Percentiles rank a stretch among this genome's conserved stretches.
Evolutionary conservation across 768 basidiomycete species (phyloP).

Genomic region (Suillus fuscotomentosus): DNA sequence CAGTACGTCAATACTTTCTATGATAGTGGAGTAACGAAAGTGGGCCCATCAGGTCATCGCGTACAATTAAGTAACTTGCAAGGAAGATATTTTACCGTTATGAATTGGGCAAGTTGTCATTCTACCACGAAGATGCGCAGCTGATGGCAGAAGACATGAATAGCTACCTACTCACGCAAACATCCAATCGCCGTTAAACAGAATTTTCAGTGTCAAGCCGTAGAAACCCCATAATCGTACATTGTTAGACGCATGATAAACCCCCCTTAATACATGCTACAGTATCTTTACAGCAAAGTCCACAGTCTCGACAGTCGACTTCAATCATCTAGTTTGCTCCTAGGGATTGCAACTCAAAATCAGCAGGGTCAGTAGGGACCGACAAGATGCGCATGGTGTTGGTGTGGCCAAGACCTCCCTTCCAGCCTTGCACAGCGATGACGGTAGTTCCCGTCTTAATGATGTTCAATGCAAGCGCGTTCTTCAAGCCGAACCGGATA

Average conservation of each 20-base stretch:
- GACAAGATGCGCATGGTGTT: slow-evolving; percentile 85
- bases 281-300: slow-evolving; percentile 2
- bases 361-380: slow-evolving; percentile 79
- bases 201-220: too few species aligned
- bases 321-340: slow-evolving; percentile 24
- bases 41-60: not conserved
- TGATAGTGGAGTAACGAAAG: slow-evolving; percentile 4
- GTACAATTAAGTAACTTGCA: not conserved
- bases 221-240: not conserved
- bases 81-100: slow-evolving; percentile 1
- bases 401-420: slow-evolving; percentile 94
- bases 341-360: slow-evolving; percentile 71
- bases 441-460: slow-evolving; percentile 87
- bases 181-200: not conserved
- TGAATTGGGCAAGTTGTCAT: not conserved
- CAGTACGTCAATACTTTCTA: not conserved
- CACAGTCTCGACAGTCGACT: not conserved
- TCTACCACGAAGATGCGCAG: slow-evolving; percentile 1
- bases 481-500: slow-evolving; percentile 84
- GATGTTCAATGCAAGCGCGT: slow-evolving; percentile 79
- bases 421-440: slow-evolving; percentile 99
- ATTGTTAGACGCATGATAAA: not conserved
- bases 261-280: not conserved
- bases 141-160: too few species aligned
- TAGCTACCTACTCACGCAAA: too few species aligned